phyloP scores from a whole-genome alignment of 495 filamentous ascomycete genomes.

The Hypoxylon fragiforme region DNA sequence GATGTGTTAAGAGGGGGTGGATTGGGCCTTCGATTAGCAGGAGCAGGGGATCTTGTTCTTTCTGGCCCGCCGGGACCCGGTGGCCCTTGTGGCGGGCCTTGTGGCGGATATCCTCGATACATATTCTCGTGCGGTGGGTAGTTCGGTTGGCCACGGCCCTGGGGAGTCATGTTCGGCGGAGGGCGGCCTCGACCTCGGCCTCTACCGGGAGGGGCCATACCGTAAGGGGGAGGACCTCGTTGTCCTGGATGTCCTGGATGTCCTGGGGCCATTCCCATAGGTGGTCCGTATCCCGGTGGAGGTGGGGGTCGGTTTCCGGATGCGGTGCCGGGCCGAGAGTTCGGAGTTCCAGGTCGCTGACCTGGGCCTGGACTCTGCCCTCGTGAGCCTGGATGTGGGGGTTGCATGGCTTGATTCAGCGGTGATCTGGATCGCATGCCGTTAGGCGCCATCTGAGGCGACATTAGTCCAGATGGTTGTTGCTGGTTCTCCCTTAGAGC shows the following conservation, averaged over 20 bases:
- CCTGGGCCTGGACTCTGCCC: constrained; percentile 27
- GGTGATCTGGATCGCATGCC: constrained; percentile 44
- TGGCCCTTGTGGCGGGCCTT: constrained; percentile 26
- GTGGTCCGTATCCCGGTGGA: constrained; percentile 30
- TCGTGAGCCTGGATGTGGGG: constrained; percentile 18
- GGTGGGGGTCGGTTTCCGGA: constrained; percentile 32
- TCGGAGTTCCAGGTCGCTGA: constrained; percentile 32
- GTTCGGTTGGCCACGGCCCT: constrained; percentile 28
- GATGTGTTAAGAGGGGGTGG: constrained; percentile 40
- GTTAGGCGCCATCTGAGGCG: constrained; percentile 37
- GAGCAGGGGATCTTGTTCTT: constrained; percentile 31
- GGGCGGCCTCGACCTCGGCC: constrained; percentile 43
- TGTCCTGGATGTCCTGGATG: no score
- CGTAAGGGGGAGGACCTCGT: constrained; percentile 38
- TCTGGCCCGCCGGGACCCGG: constrained; percentile 21
- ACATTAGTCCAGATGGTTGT: constrained; percentile 38
- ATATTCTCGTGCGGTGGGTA: constrained; percentile 32
- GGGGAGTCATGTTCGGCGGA: constrained; percentile 36
- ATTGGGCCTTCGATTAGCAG: constrained; percentile 35
- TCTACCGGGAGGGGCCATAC: constrained; percentile 36
- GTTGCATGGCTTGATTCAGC: constrained; percentile 30
- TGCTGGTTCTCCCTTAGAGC: constrained; percentile 42
- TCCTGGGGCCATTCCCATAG: constrained; percentile 20
- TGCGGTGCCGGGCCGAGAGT: constrained; percentile 35
- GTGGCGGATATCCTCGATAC: constrained; percentile 31